Evolutionary conservation across 225 moss, liverwort and hornwort species (phyloP), one percentile per base, ranked within the genome.

Genomic region (Sphagnum contortum): DNA sequence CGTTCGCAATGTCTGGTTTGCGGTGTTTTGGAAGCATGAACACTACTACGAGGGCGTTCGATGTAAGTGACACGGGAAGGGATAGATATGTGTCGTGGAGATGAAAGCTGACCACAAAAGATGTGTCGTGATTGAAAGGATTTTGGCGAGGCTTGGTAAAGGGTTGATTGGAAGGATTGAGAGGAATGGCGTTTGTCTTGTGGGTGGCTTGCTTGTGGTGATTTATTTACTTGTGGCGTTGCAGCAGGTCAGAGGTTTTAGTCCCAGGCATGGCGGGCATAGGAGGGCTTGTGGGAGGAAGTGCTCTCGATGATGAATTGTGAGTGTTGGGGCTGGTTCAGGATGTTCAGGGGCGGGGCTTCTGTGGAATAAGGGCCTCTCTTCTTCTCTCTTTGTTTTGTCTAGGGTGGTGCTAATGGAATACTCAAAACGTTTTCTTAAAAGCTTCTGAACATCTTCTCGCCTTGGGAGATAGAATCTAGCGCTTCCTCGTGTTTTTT

Each of bases 251-350:
- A 95, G 92, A 95, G 95, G 95, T 96, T 96, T 88, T 96, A 92
- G 90, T 93, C 88, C 91, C 92, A 80, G 91, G 90, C 90, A 98
- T 98, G 98, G 93, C 98, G 93, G 98, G 98, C 98, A 93, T 98
- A 91, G 93, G 93, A 93, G 98, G 98, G 93, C 98, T 98, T 93
- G 98, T 98, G 98, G 98, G 98, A 93, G 98, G 98, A 93, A 98
- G 98, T 93, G 98, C 98, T 93, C 98, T 98, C 96, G 98, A 98
- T 93, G 98, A 98, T 98, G 98, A 98, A 98, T 98, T 98, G 98
- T 98, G 93, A 93, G 98, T 98, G 93, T 87, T 93, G 88, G 90
- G 86, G 88, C 50, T 83, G 76, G 29, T 29, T 92, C 79, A 84
- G 92, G 90, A 84, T 90, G 85, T 92, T 80, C 88, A 78, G 81